A percentile compares a stretch with the other conserved stretches of the same genome.
These are phyloP conservation scores for Boletellus emodensis DNA, from an alignment of 768 basidiomycete genomes.

Conservation along the genomic window DNA sequence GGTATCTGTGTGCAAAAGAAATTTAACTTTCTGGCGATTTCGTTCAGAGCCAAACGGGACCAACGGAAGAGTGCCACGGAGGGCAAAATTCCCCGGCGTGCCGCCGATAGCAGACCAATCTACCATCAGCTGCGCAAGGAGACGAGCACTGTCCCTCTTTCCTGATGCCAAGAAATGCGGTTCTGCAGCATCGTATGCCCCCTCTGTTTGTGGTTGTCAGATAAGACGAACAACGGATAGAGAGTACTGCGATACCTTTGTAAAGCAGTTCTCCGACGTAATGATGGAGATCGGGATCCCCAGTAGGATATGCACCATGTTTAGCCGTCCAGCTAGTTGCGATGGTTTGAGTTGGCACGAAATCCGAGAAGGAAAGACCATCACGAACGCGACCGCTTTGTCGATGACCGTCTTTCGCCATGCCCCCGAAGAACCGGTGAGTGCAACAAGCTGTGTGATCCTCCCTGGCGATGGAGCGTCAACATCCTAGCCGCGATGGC, in stretches of 20 bases:
- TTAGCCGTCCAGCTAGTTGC: constrained; percentile 78
- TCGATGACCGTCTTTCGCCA: constrained; percentile 94
- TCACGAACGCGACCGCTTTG: constrained; percentile 71
- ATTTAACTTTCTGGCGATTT: constrained; percentile 1
- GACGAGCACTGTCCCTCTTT: constrained; percentile 81
- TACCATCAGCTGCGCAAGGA: constrained; percentile 82
- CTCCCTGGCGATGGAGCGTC: constrained; percentile 48
- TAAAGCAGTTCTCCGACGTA: constrained; percentile 86
- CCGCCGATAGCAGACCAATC: constrained; percentile 65
- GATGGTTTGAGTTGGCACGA: constrained; percentile 15
- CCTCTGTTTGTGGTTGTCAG: constrained; percentile 47
- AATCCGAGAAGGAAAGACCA: constrained; percentile 5
- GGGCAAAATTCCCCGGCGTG: constrained; percentile 68
- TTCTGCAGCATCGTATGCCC: constrained; percentile 71
- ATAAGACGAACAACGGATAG: not conserved
- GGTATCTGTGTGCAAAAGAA: constrained; percentile 45
- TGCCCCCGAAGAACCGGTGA: constrained; percentile 70
- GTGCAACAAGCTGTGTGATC: constrained; percentile 86
- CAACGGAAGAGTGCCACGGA: constrained; percentile 83
- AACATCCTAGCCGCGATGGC: constrained; percentile 2
- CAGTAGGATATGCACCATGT: constrained; percentile 72
- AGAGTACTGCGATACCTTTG: constrained; percentile 54
- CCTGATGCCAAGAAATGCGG: constrained; percentile 80
- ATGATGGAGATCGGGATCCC: constrained; percentile 84
- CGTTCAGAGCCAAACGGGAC: constrained; percentile 10